phyloP scores from a whole-genome alignment of 2,329 filamentous ascomycete species.

The Fusarium ramigenum region DNA sequence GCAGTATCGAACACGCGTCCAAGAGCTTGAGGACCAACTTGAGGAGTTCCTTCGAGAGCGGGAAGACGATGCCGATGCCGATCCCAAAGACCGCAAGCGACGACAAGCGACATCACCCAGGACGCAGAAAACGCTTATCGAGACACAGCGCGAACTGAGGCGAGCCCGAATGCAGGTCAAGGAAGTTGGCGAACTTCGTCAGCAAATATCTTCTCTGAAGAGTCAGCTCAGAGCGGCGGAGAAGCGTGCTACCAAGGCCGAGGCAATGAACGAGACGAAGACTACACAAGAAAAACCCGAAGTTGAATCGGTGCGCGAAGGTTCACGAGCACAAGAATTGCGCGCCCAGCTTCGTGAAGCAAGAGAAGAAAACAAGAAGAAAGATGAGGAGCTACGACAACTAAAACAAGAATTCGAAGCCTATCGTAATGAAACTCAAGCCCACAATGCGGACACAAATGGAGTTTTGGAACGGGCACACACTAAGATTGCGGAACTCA shows the following conservation, averaged over 20 bases:
- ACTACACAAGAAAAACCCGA: slow-evolving; percentile 44
- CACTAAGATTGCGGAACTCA: slow-evolving; percentile 64
- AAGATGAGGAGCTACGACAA: slow-evolving; percentile 60
- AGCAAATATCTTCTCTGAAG: slow-evolving; percentile 63
- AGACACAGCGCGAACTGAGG: slow-evolving; percentile 64
- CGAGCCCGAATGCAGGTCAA: slow-evolving; percentile 63
- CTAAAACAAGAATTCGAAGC: slow-evolving; percentile 63
- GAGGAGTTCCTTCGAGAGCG: slow-evolving; percentile 52
- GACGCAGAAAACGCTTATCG: slow-evolving; percentile 61
- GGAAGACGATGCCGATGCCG: slow-evolving; percentile 46
- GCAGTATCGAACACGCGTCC: slow-evolving; percentile 67
- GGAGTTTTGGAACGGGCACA: slow-evolving; percentile 66
- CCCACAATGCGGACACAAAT: slow-evolving; percentile 64
- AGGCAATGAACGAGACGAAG: slow-evolving; percentile 35
- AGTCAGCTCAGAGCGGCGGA: slow-evolving; percentile 60
- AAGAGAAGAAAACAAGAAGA: slow-evolving; percentile 56
- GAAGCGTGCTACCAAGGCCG: slow-evolving; percentile 52
- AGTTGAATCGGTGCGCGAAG: slow-evolving; percentile 32
- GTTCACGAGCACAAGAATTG: slow-evolving; percentile 49
- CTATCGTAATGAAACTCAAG: slow-evolving; percentile 63
- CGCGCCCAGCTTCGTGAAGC: slow-evolving; percentile 54
- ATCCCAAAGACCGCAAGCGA: slow-evolving; percentile 46
- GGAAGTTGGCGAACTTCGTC: slow-evolving; percentile 60
- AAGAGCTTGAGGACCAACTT: slow-evolving; percentile 64
- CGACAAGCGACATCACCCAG: slow-evolving; percentile 57